Evolutionary conservation across 257 asterid species (phyloP), one percentile per base, ranked within the genome.

Genomic region (Solanum corneliomulleri): DNA sequence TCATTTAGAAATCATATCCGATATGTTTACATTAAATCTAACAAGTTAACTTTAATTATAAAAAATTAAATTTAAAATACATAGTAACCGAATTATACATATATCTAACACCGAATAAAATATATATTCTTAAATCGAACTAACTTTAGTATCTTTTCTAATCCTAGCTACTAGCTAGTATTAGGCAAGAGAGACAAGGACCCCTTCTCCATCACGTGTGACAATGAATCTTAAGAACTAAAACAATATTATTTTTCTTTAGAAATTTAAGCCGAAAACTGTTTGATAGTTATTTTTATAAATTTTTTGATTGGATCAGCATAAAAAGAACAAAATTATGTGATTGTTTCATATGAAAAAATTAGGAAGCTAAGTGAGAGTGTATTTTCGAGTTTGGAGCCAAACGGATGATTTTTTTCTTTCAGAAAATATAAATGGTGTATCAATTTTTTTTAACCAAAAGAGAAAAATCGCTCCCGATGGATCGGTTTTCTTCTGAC

Each of bases 331-430:
- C 10, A 10, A 42, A 42, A 42, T 9, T 33, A 56, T 52, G 4
- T 52, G 7, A 18, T 52, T 52, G 8, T 52, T 18, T 0, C 11
- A 18, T 56, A 56, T 56, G 11, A 16, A 56, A 18, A 18, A 44
- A 44, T 44, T 44, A 44, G 6, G 2, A 52, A 52, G 7, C 11
- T 52, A 41, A 41, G 44, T 41, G 3, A 41, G 44, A 8, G 18
- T 18, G 7, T 6, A 52, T 33, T 33, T 33, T 33, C 0, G 5
- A 33, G 2, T 0, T 0, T 0, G 7, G 39, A 39, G 11, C 1
- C 10, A 39, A 39, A 39, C 0, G 3, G 44, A 3, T 0, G 2
- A 8, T 8, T 2, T 7, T 7, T 39, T 39, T 39, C 0, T 9
- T 39, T 0, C 10, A 39, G 2, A 39, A 8, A 39, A 8, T 1